Evolutionary conservation across 75 land plant species (phyloP), one percentile per base, ranked within the genome.

Genomic region (Selaginella moellendorffii): DNA sequence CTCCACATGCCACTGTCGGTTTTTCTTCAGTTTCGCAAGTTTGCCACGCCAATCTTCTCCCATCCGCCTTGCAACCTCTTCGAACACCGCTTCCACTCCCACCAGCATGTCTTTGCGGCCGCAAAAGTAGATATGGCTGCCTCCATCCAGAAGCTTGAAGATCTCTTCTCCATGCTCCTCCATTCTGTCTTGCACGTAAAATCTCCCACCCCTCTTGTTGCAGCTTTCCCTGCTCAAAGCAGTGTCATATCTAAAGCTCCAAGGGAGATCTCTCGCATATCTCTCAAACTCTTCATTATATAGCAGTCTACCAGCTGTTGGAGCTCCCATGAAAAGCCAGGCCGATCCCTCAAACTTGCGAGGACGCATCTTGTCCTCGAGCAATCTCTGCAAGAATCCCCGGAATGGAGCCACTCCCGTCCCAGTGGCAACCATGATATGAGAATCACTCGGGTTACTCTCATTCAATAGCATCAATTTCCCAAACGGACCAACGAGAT

Each of bases 401-500:
- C 97, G 71, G 75, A 58, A 91, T 8, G 97, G 97, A 29, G 97
- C 97, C 30, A 91, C 79, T 23, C 97, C 97, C 26, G 97, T 91
- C 10, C 97, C 97, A 53, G 97, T 91, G 14, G 95, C 97, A 53
- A 91, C 84, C 97, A 91, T 91, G 52, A 91, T 91, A 65, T 91
- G 97, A n/a, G 82, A 83, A 0, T 93, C 97, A 64, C 74, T 83
- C 21, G 81, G 84, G 42, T 90, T 71, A 2, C 82, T 73, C 69
- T 90, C 93, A 5, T 93, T 93, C 65, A 91, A 54, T 29, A 91
- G 76, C 82, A 91, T 77, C 2, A 91, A 71, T 66, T 91, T 91
- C 1, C 97, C 97, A 30, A 95, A 85, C 2, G 97, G 97, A 5
- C 97, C 96, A 86, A 66, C 56, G 70, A 28, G 58, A 60, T 79